phyloP scores from a whole-genome alignment of 495 filamentous ascomycete genomes.

The Tuber borchii region DNA sequence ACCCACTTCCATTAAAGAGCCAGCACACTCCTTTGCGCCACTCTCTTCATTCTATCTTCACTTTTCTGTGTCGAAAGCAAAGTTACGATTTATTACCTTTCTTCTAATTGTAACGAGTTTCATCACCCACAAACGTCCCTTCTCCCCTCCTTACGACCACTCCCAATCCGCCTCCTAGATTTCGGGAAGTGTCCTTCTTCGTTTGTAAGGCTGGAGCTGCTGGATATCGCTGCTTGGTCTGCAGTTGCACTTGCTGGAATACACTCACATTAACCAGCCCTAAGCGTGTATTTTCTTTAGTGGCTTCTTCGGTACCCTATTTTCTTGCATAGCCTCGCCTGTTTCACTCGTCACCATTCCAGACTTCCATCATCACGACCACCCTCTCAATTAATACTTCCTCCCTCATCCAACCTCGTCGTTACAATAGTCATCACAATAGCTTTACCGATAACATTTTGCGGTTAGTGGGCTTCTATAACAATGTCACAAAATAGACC shows the following conservation, averaged over 20 bases:
- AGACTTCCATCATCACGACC: conserved; percentile 26
- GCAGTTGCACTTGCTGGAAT: conserved; percentile 24
- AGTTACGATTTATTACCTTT: conserved; percentile 6
- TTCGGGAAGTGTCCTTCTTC: conserved; percentile 19
- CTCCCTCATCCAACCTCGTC: conserved; percentile 18
- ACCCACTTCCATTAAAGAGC: conserved; percentile 19
- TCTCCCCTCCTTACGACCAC: conserved; percentile 17
- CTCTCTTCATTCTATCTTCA: conserved; percentile 16
- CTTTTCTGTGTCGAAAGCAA: conserved; percentile 25
- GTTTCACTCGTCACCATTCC: conserved; percentile 22
- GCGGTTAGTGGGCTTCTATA: conserved; percentile 32
- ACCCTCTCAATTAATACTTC: conserved; percentile 20
- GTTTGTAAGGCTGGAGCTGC: conserved; percentile 25
- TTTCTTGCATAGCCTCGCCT: conserved; percentile 26
- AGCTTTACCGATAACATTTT: conserved; percentile 28
- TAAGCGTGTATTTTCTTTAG: conserved; percentile 29
- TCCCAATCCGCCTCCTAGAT: conserved; percentile 23
- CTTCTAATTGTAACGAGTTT: conserved; percentile 16
- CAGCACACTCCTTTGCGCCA: conserved; percentile 37
- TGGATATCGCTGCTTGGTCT: conserved; percentile 22
- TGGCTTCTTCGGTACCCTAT: conserved; percentile 23
- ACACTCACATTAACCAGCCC: conserved; percentile 18
- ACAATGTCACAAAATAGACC: conserved; percentile 51
- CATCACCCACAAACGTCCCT: conserved; percentile 20
- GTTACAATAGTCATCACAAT: conserved; percentile 3